Conservation (phyloP, 2,329 filamentous ascomycete species). For the Helminthosporium solani region DNA sequence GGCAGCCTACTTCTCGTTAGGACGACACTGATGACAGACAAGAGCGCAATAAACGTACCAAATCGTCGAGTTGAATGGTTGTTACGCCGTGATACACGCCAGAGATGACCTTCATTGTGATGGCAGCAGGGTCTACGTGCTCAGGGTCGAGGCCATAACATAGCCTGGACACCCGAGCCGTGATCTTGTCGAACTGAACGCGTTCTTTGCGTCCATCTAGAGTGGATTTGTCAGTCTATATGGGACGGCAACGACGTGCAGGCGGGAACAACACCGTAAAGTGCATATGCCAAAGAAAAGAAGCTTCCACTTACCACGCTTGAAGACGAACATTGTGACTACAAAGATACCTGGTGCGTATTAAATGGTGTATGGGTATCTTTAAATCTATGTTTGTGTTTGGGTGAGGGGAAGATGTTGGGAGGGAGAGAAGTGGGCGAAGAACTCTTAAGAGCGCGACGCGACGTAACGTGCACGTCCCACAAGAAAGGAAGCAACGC, state of each 20-base stretch:
- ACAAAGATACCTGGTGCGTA: slow-evolving; percentile 23
- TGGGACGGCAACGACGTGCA: slow-evolving; percentile 24
- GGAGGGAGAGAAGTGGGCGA: slow-evolving; percentile 20
- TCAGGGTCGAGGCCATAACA: slow-evolving; percentile 96
- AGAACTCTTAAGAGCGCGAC: slow-evolving; percentile 32
- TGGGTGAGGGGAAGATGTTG: slow-evolving; percentile 17
- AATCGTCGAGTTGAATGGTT: slow-evolving; percentile 91
- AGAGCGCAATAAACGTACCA: slow-evolving; percentile 62
- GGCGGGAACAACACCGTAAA: slow-evolving; percentile 7
- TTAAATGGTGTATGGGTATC: slow-evolving; percentile 30
- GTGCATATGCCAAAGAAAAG: slow-evolving; percentile 4
- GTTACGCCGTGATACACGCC: slow-evolving; percentile 98
- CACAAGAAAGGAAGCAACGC: not conserved
- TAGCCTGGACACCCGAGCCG: slow-evolving; percentile 91
- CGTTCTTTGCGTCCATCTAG: slow-evolving; percentile 98
- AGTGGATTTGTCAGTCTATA: slow-evolving; percentile 27
- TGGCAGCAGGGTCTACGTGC: slow-evolving; percentile 95
- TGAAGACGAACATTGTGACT: slow-evolving; percentile 45
- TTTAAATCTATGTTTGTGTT: too few species aligned
- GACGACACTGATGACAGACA: slow-evolving; percentile 13
- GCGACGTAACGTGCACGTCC: slow-evolving; percentile 23
- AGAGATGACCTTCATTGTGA: slow-evolving; percentile 99
- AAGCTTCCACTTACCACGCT: slow-evolving; percentile 45
- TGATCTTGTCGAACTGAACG: slow-evolving; percentile 99
- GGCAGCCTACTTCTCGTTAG: slow-evolving; percentile 66